Base-by-base conservation (phyloP, 2,329 filamentous ascomycete genomes). In the Ophiostoma quercus region DNA sequence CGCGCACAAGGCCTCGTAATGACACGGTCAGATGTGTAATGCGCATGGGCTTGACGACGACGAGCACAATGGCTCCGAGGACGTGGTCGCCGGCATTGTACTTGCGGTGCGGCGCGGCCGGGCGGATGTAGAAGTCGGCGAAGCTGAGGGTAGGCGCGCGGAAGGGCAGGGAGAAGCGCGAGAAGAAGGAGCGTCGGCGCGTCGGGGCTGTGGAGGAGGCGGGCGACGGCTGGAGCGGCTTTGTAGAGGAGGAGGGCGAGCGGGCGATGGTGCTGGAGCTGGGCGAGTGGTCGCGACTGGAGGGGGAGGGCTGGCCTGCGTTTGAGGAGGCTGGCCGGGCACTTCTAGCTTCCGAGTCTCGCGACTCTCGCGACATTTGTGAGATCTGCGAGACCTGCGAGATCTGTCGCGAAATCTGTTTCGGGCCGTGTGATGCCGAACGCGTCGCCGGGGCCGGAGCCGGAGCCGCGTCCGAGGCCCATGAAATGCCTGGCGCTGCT, bases 1-100 rank as follows among this genome's bases (percentile, higher is more conserved):
- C 90, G 76, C 91, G 89, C 70, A 92, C 90, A 77, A 88, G 92
- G 72, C 92, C 92, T 77, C 92, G 90, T 69, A 95, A 81, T 71
- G 88, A 87, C 72, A 94, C 89, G 12, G 90, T 91, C 67, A 95
- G 83, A 80, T 95, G 92, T 8, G 92, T 94, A 75, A 95, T 87
- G 74, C 90, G 85, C 72, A 92, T 80, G 22, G 91, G 88, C 78
- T 92, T 92, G 75, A 90, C 82, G 47, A 92, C 85, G 70, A 87
- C 89, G 74, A 94, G 81, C 72, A 92, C 83, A 66, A 94, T 90
- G 73, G 86, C 86, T 69, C 92, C 92, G 71, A 85, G 86, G 66
- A 95, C 90, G 73, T 88, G 81, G 76, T 94, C 91, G 72, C 91
- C 91, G 3, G 90, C 90, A 34, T 83, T 83, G 79, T 94, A 94